Base-by-base conservation (phyloP, 192 early-diverging fungal species). In the Coemansia sp. region DNA sequence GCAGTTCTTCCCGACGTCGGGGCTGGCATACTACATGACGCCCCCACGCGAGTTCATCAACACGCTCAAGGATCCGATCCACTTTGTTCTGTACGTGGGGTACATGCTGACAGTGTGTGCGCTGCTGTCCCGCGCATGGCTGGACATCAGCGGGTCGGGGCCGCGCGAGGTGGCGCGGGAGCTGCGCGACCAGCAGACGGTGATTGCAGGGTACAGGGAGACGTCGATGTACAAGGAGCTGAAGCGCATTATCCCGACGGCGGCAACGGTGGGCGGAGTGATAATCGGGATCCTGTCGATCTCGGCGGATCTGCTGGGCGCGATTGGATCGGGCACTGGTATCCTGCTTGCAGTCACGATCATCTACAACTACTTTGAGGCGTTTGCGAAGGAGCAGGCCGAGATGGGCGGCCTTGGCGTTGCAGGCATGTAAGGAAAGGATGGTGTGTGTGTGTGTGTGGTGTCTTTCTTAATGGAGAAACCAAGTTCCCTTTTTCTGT, bases 141-240 rank as follows among this genome's bases (percentile, higher is more conserved):
- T 99, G 67, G 97, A 99, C 69, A 93, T 99, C 61, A 95, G 93
- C 62, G 96, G 95, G 46, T 96, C 97, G 36, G 95, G 94, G 20
- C 95, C 97, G 13, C 88, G 96, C 25, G 97, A 99, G 66, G 97
- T 99, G 53, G 96, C 97, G 32, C 90, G 89, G 60, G 94, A 99
- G 87, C 88, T 99, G 74, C 97, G 96, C 83, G 94, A 97, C 64
- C 97, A 99, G 83, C 89, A 92, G 75, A 89, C 95, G 67, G 94
- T 95, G 20, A 91, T 99, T 82, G 89, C 92, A 23, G 94, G 95
- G 34, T 88, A 96, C 76, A 91, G 96, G 73, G 95, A 97, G 65
- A 89, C 84, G 17, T 93, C 93, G 60, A 92, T 97, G 92, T 99
- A 99, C 89, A 99, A 98, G 90, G 96, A 98, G 86, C 87, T 99